Conservation (phyloP, 768 basidiomycete species). For the Pseudohyphozyma bogoriensis region DNA sequence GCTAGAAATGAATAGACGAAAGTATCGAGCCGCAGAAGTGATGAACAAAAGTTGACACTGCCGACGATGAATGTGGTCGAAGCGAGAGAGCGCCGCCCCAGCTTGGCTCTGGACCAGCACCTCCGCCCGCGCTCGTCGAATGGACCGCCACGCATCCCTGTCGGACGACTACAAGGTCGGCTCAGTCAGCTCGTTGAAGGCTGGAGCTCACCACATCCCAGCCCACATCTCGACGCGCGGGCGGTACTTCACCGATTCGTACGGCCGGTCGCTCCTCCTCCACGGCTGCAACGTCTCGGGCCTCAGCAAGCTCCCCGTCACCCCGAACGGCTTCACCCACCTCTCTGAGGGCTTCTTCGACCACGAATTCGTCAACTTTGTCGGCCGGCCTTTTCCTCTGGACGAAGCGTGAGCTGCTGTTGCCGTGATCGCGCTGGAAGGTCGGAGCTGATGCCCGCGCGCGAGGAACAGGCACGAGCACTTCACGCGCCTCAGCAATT, state of each 20-base stretch:
- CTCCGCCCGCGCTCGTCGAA: no score
- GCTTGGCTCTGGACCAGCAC: no score
- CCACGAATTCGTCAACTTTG: conserved; percentile 64
- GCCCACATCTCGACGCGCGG: conserved; percentile 57
- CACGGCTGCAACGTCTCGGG: conserved; percentile 82
- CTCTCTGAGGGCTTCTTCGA: conserved; percentile 55
- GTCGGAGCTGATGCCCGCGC: conserved; percentile 40
- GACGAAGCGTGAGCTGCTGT: conserved; percentile 74
- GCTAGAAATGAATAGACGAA: no score
- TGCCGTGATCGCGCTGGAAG: conserved; percentile 71
- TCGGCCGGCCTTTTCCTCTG: conserved; percentile 81
- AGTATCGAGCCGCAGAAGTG: no score
- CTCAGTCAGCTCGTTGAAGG: conserved; percentile 33
- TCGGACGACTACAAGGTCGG: conserved; percentile 65
- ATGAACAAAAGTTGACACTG: no score
- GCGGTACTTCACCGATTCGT: conserved; percentile 68
- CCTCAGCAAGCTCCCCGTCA: conserved; percentile 48
- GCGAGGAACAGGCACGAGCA: conserved; percentile 10
- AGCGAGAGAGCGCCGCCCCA: no score
- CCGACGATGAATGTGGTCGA: no score
- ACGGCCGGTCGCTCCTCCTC: conserved; percentile 67
- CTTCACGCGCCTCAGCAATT: conserved; percentile 20
- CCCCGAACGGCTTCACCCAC: conserved; percentile 47
- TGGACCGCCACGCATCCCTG: no score
- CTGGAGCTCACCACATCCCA: conserved; percentile 35